Base-by-base conservation (phyloP, 257 asterid species). In the Coffea canephora region DNA sequence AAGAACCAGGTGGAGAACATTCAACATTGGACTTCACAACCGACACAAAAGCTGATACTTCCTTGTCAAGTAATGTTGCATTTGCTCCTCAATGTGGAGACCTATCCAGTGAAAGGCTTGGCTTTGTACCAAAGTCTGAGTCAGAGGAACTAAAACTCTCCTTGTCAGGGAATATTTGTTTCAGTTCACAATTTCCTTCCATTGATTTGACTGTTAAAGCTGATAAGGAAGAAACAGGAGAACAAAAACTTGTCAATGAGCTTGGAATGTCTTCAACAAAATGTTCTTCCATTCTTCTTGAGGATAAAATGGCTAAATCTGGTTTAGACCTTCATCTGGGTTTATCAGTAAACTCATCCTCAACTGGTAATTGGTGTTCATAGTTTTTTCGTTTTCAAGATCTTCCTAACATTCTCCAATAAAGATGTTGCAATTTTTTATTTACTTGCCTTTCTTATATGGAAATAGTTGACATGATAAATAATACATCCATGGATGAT, bases 251-350 rank as follows among this genome's bases (percentile, higher is more conserved):
- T 83, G 23, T 83, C 18, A 69, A 79, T 69, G 46, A 46, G 41
- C 77, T 69, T 34, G 61, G 36, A 48, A 46, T 16, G 66, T 61
- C 71, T 69, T 75, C 80, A 50, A 39, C 65, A 34, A 66, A 79
- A 61, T 71, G 69, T 39, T 79, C 77, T 34, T 79, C 31, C 3
- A 68, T 59, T 67, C 80, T 70, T 31, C 43, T 57, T 31, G 70
- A 80, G 80, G 77, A 86, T 64, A 82, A 84, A 71, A 57, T 52
- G 79, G 25, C 71, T 61, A 88, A 80, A 85, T 83, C 94, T 83
- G 86, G 87, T 83, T 84, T 84, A 55, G 85, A 87, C 81, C 82
- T 82, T 84, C 87, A 87, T 78, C 86, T 83, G 79, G 90, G 86
- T 80, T 81, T 74, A 71, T 45, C 87, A 46, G 80, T 76, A 87